phyloP scores from a whole-genome alignment of 139 green algal genomes.

The Ulvella scutata region DNA sequence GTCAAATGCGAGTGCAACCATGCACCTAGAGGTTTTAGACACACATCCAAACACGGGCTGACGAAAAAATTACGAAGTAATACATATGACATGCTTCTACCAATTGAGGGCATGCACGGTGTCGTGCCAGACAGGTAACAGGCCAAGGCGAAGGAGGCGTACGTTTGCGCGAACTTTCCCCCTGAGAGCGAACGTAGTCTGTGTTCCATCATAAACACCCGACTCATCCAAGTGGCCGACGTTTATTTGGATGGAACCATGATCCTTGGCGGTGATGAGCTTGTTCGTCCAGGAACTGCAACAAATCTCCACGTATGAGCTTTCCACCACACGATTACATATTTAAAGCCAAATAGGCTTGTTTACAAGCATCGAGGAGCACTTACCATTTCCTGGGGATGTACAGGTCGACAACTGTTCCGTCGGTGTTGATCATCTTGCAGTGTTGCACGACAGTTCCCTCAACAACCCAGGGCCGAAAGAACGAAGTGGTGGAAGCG shows the following conservation, averaged over 20 bases:
- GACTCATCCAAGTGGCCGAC: slow-evolving; percentile 92
- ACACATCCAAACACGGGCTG: no score
- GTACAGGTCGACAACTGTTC: slow-evolving; percentile 93
- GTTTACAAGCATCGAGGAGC: background rate
- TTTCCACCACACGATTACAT: background rate
- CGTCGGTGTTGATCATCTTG: slow-evolving; percentile 86
- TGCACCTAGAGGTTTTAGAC: no score
- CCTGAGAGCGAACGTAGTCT: slow-evolving; percentile 87
- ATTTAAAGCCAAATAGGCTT: background rate
- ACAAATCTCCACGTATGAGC: background rate
- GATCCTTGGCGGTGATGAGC: slow-evolving; percentile 97
- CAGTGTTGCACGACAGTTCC: no score
- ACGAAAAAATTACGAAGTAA: no score
- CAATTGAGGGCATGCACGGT: no score
- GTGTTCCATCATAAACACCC: slow-evolving; percentile 84
- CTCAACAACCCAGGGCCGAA: no score
- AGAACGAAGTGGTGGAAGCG: no score
- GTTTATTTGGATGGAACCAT: slow-evolving; percentile 95
- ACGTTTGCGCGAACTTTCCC: slow-evolving; percentile 75
- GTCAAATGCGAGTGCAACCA: no score
- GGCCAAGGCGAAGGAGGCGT: slow-evolving; percentile 4
- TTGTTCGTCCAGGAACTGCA: slow-evolving; percentile 97
- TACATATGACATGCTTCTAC: no score
- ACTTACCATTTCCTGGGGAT: slow-evolving; percentile 94
- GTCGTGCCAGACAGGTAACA: no score